These are phyloP conservation scores for Pelargonium fulgidum DNA, from an alignment of 441 rosid genomes.

Conservation along the genomic window DNA sequence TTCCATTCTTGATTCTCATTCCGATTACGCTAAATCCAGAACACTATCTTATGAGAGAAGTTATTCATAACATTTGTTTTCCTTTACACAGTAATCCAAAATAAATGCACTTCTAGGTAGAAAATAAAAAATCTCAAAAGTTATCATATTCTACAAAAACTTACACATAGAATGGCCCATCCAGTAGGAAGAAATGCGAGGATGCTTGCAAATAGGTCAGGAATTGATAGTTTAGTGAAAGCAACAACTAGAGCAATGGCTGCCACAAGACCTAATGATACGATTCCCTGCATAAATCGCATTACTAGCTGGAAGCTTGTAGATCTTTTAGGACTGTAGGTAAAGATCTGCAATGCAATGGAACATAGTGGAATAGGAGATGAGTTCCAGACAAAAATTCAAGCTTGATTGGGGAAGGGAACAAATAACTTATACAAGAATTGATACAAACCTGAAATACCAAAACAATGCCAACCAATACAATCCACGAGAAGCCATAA, in stretches of 20 bases:
- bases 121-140: background rate
- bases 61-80: too few species aligned
- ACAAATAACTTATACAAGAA: background rate
- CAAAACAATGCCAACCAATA: slow-evolving; percentile 52
- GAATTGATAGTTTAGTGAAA: slow-evolving; percentile 37
- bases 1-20: too few species aligned
- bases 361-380: background rate
- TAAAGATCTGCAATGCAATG: slow-evolving; percentile 61
- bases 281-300: slow-evolving; percentile 81
- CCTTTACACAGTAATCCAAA: too few species aligned
- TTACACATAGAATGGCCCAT: slow-evolving; percentile 91
- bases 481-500: slow-evolving; percentile 86
- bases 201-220: slow-evolving; percentile 75
- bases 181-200: slow-evolving; percentile 93
- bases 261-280: slow-evolving; percentile 68
- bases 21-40: too few species aligned
- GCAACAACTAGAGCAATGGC: slow-evolving; percentile 64
- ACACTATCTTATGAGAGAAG: too few species aligned
- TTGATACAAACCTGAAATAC: slow-evolving; percentile 70
- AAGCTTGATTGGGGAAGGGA: background rate
- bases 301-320: slow-evolving; percentile 90
- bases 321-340: slow-evolving; percentile 95
- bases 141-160: slow-evolving; percentile 19
- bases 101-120: slow-evolving; percentile 1
- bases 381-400: slow-evolving; percentile 10